phyloP scores from a whole-genome alignment of 768 basidiomycete genomes.

The Leccinum broughii region DNA sequence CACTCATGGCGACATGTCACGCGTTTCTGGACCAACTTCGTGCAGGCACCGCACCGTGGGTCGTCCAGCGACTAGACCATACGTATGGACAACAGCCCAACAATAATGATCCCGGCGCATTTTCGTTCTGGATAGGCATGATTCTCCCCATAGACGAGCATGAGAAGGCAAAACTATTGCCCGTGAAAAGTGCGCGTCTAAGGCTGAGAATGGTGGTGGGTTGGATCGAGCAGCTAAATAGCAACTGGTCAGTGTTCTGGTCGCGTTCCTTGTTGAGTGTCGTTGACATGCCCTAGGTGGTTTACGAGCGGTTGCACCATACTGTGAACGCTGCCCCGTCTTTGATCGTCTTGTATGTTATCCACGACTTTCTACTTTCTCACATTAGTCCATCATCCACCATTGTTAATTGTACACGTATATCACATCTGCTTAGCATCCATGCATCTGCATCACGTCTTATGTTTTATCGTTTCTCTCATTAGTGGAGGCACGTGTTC shows the following conservation, averaged over 20 bases:
- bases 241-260: conserved; percentile 47
- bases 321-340: conserved; percentile 31
- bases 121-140: conserved; percentile 89
- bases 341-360: conserved; percentile 13
- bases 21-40: conserved; percentile 61
- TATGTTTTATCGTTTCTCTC: background rate
- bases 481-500: background rate
- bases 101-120: conserved; percentile 57
- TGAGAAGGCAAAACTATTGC: conserved; percentile 84
- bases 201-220: conserved; percentile 84
- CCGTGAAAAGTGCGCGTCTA: conserved; percentile 74
- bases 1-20: conserved; percentile 54
- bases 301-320: conserved; percentile 71
- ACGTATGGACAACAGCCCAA: conserved; percentile 77
- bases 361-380: conserved; percentile 9
- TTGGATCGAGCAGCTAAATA: conserved; percentile 85
- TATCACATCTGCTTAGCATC: conserved; percentile 18
- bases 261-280: conserved; percentile 17
- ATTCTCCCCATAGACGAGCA: conserved; percentile 90
- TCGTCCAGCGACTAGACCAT: conserved; percentile 80
- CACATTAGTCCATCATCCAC: conserved; percentile 14
- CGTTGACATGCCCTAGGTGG: conserved; percentile 53
- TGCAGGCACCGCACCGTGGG: conserved; percentile 86
- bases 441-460: conserved; percentile 17
- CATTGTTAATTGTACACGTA: conserved; percentile 16